Conservation (phyloP, 306 rosid species). For the Abrus pulchellus region DNA sequence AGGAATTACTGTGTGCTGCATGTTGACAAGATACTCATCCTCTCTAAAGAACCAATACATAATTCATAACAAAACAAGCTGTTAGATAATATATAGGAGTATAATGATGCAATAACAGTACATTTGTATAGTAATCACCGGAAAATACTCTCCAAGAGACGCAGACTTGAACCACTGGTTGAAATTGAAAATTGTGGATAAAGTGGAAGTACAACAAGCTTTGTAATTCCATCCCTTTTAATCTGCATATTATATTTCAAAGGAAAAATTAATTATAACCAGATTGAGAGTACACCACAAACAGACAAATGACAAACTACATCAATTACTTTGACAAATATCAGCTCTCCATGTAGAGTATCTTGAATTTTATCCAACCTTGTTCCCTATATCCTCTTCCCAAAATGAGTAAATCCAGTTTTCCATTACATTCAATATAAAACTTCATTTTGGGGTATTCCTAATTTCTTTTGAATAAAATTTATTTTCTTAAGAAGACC, state of each 20-base stretch:
- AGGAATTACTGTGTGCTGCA: slow-evolving; percentile 98
- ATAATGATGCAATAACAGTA: slow-evolving; percentile 20
- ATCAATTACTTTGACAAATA: slow-evolving; percentile 23
- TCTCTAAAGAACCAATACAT: slow-evolving; percentile 65
- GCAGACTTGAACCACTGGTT: slow-evolving; percentile 96
- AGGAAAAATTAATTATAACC: slow-evolving; percentile 40
- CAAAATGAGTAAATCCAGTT: slow-evolving; percentile 14
- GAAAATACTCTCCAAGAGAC: slow-evolving; percentile 96
- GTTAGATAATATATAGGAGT: slow-evolving; percentile 20
- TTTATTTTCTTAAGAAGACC: not conserved
- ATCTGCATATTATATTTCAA: slow-evolving; percentile 64
- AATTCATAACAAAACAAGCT: slow-evolving; percentile 42
- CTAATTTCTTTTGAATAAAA: not conserved
- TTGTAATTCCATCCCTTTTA: slow-evolving; percentile 86
- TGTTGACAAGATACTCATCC: slow-evolving; percentile 95
- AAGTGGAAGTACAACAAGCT: slow-evolving; percentile 99
- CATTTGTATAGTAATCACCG: slow-evolving; percentile 58
- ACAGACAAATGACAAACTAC: slow-evolving; percentile 31
- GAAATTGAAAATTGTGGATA: slow-evolving; percentile 99
- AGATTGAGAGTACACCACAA: slow-evolving; percentile 33
- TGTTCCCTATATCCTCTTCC: slow-evolving; percentile 22
- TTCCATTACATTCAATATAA: not conserved
- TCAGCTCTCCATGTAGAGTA: not conserved
- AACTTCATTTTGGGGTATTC: not conserved
- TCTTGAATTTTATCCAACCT: slow-evolving; percentile 7